A percentile compares a stretch with the other conserved stretches of the same genome.
phyloP scores from a whole-genome alignment of 2,329 filamentous ascomycete genomes.

The Ascochyta fabae region DNA sequence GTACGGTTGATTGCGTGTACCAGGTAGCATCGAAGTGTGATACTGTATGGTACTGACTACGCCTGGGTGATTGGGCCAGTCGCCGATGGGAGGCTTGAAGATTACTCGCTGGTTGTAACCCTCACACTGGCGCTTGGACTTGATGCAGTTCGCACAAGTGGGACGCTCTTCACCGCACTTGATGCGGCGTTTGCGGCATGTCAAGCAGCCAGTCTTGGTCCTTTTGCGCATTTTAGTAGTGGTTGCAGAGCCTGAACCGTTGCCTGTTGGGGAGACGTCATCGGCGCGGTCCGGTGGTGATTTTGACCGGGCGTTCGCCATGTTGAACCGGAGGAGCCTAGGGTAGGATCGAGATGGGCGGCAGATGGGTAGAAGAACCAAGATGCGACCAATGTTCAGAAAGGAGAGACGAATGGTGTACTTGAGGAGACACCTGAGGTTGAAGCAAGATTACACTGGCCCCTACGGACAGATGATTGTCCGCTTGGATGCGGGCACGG shows the following conservation, averaged over 20 bases:
- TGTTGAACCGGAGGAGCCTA: constrained; percentile 13
- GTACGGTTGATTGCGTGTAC: constrained; percentile 34
- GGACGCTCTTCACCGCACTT: constrained; percentile 94
- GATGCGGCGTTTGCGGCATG: constrained; percentile 92
- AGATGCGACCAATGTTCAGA: not conserved
- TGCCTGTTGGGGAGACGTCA: constrained; percentile 40
- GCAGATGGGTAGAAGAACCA: not conserved
- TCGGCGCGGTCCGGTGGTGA: constrained; percentile 31
- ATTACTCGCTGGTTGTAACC: constrained; percentile 82
- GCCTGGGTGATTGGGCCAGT: constrained; percentile 50
- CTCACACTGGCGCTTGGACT: constrained; percentile 83
- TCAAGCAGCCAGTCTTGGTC: constrained; percentile 92
- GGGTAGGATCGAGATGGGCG: not conserved
- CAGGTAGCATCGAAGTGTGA: constrained; percentile 49
- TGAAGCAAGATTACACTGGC: constrained; percentile 24
- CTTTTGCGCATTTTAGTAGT: constrained; percentile 54
- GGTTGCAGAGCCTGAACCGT: constrained; percentile 20
- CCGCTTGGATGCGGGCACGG: constrained; percentile 27
- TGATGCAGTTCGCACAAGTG: constrained; percentile 82
- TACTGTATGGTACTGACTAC: constrained; percentile 47
- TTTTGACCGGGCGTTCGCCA: constrained; percentile 31
- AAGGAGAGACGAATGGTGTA: not conserved
- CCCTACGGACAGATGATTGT: constrained; percentile 26
- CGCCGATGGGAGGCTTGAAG: constrained; percentile 76
- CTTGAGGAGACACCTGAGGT: constrained; percentile 9